Evolutionary conservation across 129 eudicot genomes (phyloP).

Genomic region (Chrysanthemum lavandulifolium): DNA sequence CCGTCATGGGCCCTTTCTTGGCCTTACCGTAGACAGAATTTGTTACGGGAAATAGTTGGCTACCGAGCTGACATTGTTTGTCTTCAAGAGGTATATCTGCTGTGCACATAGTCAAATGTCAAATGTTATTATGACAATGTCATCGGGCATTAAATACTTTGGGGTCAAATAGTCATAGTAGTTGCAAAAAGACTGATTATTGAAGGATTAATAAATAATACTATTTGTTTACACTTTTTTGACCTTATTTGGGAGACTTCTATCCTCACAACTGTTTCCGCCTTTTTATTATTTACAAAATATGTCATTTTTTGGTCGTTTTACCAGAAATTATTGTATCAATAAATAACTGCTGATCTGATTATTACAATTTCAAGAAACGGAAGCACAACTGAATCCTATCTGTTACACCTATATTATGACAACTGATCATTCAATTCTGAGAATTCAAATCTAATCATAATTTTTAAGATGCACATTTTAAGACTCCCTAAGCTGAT

Average conservation of each 20-base stretch:
- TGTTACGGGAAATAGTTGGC: slow-evolving; percentile 90
- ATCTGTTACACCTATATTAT: not conserved
- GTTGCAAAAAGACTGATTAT: not conserved
- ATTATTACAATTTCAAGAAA: not conserved
- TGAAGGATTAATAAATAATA: not conserved
- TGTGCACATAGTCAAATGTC: not conserved
- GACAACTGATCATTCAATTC: not conserved
- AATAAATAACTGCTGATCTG: not conserved
- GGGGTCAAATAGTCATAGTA: no score
- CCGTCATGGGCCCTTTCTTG: slow-evolving; percentile 98
- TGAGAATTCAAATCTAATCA: not conserved
- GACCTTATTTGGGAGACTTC: not conserved
- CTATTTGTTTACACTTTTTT: not conserved
- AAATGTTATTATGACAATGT: not conserved
- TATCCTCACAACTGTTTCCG: not conserved
- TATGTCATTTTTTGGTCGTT: not conserved
- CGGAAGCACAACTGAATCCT: not conserved
- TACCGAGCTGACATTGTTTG: slow-evolving; percentile 92
- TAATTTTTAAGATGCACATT: not conserved
- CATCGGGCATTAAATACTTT: no score
- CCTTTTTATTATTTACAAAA: no score
- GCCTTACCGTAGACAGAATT: slow-evolving; percentile 88
- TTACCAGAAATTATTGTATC: not conserved
- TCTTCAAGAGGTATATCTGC: slow-evolving; percentile 85
- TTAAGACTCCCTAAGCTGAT: not conserved